These are phyloP conservation scores for Aspergillus sclerotiicarbonarius DNA, from an alignment of 495 filamentous ascomycete genomes.

Conservation along the genomic window DNA sequence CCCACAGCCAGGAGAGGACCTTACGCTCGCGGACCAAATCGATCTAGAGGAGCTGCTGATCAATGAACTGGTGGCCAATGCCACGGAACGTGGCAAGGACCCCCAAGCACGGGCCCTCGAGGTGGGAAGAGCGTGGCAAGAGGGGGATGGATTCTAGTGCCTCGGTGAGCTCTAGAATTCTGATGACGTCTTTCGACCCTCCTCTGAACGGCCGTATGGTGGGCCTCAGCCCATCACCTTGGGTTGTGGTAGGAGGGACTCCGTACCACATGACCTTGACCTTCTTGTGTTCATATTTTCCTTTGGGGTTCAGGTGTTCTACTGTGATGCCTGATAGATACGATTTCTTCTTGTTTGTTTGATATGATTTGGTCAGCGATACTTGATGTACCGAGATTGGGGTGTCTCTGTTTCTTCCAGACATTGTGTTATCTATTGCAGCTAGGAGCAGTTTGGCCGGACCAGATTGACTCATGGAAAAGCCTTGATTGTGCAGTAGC, in stretches of 20 bases:
- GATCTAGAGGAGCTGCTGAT: constrained; percentile 35
- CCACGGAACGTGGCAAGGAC: constrained; percentile 51
- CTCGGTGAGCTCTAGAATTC: neutral
- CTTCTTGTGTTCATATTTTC: neutral
- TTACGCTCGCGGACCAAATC: constrained; percentile 25
- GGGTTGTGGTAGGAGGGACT: too few species aligned
- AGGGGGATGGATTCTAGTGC: constrained; percentile 8
- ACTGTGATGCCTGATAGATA: neutral
- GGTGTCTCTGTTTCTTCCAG: neutral
- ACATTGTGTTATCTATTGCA: neutral
- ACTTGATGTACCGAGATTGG: neutral
- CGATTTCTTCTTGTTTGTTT: neutral
- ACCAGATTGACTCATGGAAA: neutral
- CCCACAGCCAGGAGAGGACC: constrained; percentile 37
- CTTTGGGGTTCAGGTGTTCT: neutral
- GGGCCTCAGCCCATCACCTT: too few species aligned
- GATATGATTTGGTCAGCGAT: neutral
- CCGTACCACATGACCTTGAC: neutral
- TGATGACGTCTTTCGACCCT: neutral
- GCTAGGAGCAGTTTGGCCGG: neutral
- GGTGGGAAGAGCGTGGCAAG: constrained; percentile 34
- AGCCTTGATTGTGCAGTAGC: neutral
- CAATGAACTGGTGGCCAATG: constrained; percentile 34
- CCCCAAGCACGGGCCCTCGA: constrained; percentile 51
- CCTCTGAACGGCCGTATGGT: neutral